Evolutionary conservation across 2,329 filamentous ascomycete species (phyloP).

Genomic region (Diplodia mutila): DNA sequence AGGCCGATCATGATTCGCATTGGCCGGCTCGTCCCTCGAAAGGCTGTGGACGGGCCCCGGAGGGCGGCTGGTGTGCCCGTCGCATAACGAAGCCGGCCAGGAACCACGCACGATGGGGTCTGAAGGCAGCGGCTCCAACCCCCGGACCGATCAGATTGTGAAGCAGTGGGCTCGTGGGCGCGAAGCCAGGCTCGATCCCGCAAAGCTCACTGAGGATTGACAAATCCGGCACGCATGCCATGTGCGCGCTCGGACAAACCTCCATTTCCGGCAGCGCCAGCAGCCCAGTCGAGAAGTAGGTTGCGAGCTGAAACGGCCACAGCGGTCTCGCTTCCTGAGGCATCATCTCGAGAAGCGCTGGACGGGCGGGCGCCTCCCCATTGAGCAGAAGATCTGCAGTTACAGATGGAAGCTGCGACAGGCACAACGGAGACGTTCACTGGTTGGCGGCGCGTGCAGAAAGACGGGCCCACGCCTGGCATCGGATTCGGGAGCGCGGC

Average conservation of each 20-base stretch:
- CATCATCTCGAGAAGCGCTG: conserved; percentile 1
- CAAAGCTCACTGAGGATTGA: conserved; percentile 4
- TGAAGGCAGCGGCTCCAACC: conserved; percentile 10
- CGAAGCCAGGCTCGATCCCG: conserved; percentile 1
- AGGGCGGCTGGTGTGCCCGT: conserved; percentile 8
- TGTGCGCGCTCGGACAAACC: conserved; percentile 1
- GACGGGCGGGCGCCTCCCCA: neutral
- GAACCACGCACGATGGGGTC: neutral
- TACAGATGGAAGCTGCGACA: conserved; percentile 20
- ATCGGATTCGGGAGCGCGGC: neutral
- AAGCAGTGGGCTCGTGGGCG: conserved; percentile 7
- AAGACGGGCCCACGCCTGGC: neutral
- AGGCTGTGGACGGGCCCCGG: conserved; percentile 17
- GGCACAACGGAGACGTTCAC: neutral
- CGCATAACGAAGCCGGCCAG: conserved; percentile 10
- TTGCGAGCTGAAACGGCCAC: conserved; percentile 21
- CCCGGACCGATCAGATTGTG: conserved; percentile 20
- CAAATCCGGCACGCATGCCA: conserved; percentile 10
- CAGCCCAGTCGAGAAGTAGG: conserved; percentile 18
- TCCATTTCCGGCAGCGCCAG: conserved; percentile 15
- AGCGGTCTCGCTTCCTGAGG: conserved; percentile 23
- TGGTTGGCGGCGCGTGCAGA: conserved; percentile 19
- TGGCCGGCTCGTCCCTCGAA: conserved; percentile 24
- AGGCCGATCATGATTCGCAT: conserved; percentile 26
- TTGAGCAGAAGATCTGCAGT: conserved; percentile 17